Evolutionary conservation across 805 yeast species (phyloP), one percentile per base, ranked within the genome.

Genomic region (Metschnikowia borealis): DNA sequence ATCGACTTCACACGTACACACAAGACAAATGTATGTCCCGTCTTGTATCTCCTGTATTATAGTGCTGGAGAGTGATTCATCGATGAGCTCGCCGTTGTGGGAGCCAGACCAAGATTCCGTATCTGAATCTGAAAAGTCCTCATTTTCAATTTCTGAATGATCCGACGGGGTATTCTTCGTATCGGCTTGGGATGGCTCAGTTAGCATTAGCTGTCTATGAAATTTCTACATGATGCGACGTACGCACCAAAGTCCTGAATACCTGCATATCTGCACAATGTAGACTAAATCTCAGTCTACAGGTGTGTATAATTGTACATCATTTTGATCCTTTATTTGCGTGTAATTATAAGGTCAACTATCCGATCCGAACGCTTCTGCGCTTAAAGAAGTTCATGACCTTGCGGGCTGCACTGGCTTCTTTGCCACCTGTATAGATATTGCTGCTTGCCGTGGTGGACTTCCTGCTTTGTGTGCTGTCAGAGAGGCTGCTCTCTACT

Each of bases 1-100:
- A 46, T 83, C 88, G 52, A 92, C 77, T 55, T 89, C 92, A 35
- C 87, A 84, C 0, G 96, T 87, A 67, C 99, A 92, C 11, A 92
- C 89, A 64, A 92, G 74, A 68, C 99, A 92, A 1, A 81, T 77
- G 62, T 92, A 91, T 1, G 78, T 75, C n/a, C 88, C 91, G 11
- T 79, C 77, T 40, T 73, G 75, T 43, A 87, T 79, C 57, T 87
- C 94, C 31, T 68, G 69, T 40, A 75, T 60, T 40, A 85, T 81
- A n/a, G 75, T 65, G 23, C 71, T 57, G 10, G 75, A 60, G 17
- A 71, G 60, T 6, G 71, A 60, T 33, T 69, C 69, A 43, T 64
- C 63, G 14, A 60, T 55, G 20, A 52, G 51, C 31, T 50, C 55
- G 32, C 51, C 44, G n/a, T 29, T 8, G n/a, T 26, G 21, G 15